Base-by-base conservation (phyloP, 495 filamentous ascomycete species). In the Aspergillus haitiensis region DNA sequence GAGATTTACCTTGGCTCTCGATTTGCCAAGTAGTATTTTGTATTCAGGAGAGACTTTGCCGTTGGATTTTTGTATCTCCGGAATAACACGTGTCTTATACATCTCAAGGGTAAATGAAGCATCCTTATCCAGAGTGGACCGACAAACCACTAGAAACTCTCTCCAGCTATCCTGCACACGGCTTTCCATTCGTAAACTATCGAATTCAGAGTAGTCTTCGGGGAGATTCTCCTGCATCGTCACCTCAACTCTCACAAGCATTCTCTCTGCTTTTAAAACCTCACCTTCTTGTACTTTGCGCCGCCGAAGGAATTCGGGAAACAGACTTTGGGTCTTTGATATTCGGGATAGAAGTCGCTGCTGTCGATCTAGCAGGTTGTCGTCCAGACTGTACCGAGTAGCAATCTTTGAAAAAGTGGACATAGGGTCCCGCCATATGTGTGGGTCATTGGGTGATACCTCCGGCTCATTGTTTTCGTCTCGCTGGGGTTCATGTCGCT, bases 181-280 rank as follows among this genome's bases (percentile, higher is more conserved):
- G n/a, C 82, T 82, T 52, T 86, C 82, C 57, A 84, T 82, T 50
- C 82, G 80, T 56, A 82, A 64, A 58, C 84, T 88, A 45, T 82
- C 78, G 61, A 88, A 88, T 69, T 91, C 88, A 34, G 83, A 80
- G 56, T 85, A 91, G 58, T 89, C 86, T 6, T 77, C 75, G 9
- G 86, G 83, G 8, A 90, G 65, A 1, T 78, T 71, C 55, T 78
- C 72, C 59, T 84, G 77, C 16, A 69, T 36, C 0, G 85, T 82
- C 36, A 78, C 71, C 60, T 91, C 88, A 12, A 88, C 78, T 10
- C 84, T 78, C 8, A 91, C 82, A 10, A 91, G 80, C 88, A 91
- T 91, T 40, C 80, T 86, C 65, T 90, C 87, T 67, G 87, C 86
- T 67, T 90, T 90, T 56, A 89, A 69, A 40, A 91, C 84, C 62